Conservation (phyloP, 352 stramenopile species). For the Phytophthora agathidicida region DNA sequence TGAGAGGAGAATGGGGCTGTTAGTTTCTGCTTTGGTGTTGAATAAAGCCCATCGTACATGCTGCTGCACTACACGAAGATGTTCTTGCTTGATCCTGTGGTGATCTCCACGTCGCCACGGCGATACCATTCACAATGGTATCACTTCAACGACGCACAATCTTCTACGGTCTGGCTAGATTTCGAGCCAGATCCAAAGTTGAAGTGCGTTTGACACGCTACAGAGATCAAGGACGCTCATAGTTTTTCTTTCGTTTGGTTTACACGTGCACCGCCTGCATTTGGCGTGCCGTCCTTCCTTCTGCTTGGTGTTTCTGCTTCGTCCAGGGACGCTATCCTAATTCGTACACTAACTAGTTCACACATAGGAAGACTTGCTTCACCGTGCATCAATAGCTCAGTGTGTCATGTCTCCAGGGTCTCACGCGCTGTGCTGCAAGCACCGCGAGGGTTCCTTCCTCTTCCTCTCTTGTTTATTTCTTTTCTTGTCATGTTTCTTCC, state of each 20-base stretch:
- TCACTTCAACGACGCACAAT: conserved; percentile 21
- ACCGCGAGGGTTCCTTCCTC: conserved; percentile 22
- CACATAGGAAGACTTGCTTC: conserved; percentile 25
- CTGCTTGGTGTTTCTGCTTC: conserved; percentile 23
- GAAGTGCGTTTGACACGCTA: conserved; percentile 12
- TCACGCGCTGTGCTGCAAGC: conserved; percentile 13
- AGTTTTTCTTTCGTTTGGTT: conserved; percentile 26
- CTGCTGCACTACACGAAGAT: too few relatives aligned
- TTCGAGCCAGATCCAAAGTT: conserved; percentile 28
- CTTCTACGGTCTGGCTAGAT: conserved; percentile 9
- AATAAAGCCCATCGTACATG: too few relatives aligned
- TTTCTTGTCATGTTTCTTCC: conserved; percentile 56
- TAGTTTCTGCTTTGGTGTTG: too few relatives aligned
- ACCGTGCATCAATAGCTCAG: background rate
- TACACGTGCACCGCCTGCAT: conserved; percentile 27
- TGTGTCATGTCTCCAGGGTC: conserved; percentile 6
- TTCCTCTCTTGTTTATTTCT: conserved; percentile 43
- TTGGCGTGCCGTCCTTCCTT: conserved; percentile 18
- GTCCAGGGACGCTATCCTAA: conserved; percentile 20
- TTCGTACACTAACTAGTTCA: conserved; percentile 41
- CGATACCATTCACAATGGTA: too few relatives aligned
- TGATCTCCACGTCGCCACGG: background rate
- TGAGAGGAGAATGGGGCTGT: too few relatives aligned
- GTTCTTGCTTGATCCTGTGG: background rate
- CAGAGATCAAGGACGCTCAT: conserved; percentile 25